Percentiles rank a stretch among this genome's conserved stretches.
These are phyloP conservation scores for Stachybotrys elegans DNA, from an alignment of 2,329 filamentous ascomycete genomes.

Conservation along the genomic window DNA sequence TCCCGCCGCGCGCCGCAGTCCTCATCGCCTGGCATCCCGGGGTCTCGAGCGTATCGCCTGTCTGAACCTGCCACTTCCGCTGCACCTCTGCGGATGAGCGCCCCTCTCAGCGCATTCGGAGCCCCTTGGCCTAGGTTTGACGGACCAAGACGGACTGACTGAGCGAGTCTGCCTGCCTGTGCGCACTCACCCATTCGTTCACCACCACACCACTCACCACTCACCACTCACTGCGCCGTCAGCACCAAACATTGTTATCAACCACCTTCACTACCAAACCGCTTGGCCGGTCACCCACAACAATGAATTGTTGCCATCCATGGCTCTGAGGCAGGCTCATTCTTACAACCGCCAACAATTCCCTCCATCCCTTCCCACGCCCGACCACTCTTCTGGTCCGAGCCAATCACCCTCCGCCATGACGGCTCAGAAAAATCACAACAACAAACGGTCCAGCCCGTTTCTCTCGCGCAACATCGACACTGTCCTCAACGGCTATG, in stretches of 20 bases:
- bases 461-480: conserved; percentile 53
- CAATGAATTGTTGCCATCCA: conserved; percentile 8
- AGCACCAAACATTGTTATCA: not conserved
- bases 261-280: not conserved
- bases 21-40: too few relatives aligned
- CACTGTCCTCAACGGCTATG: conserved; percentile 38
- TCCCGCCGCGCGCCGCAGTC: not conserved
- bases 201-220: not conserved
- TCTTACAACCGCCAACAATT: conserved; percentile 1
- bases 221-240: not conserved
- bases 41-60: too few relatives aligned
- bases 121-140: too few relatives aligned
- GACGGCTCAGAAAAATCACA: conserved; percentile 40
- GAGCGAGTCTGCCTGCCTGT: too few relatives aligned
- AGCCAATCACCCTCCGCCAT: conserved; percentile 36
- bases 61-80: not conserved
- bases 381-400: conserved; percentile 18
- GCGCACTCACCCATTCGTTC: too few relatives aligned
- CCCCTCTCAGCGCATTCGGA: not conserved
- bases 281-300: conserved; percentile 4
- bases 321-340: conserved; percentile 5
- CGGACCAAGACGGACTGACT: too few relatives aligned
- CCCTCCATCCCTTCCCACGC: conserved; percentile 8
- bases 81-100: not conserved
- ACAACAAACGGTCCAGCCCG: conserved; percentile 46